Base-by-base conservation (phyloP, 345 rosid genomes). In the Populus ilicifolia region DNA sequence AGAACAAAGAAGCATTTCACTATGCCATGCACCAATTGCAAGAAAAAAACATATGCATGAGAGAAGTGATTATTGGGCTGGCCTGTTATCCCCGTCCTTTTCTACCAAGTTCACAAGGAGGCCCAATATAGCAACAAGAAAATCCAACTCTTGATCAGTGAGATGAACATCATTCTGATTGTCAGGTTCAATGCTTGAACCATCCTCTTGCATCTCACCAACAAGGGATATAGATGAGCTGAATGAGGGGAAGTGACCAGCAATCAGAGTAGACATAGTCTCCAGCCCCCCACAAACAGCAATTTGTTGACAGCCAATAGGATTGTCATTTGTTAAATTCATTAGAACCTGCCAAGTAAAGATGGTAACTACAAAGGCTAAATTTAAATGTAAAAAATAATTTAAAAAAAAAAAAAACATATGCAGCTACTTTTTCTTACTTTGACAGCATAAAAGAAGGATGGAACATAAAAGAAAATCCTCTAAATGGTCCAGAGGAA, bases 111-210 rank as follows among this genome's bases (percentile, higher is more conserved):
- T 95, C 80, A 95, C 96, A 25, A 95, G 91, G 78, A 95, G 82
- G 39, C 99, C 99, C 83, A 95, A 80, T 78, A 95, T 91, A 63
- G 98, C 98, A 82, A 95, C 98, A 76, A 93, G 99, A 82, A 95
- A 89, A 87, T 95, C 99, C 80, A 92, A 79, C 83, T 95, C 98
- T 76, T 91, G 96, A 76, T 95, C 99, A 50, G 89, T 85, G 65
- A 93, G 90, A 76, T 85, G 92, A 77, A 62, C 81, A 65, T 87
- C 90, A 33, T 83, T 88, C 78, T 72, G 82, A 73, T 69, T 69
- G 41, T 77, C 76, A 27, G 78, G 70, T 65, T 80, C 88, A 27
- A 77, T 41, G 21, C 48, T 54, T 56, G 66, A 64, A 77, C 70
- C 74, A 46, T 82, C 74, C 78, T 79, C 83, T 80, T 85, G 82